Percentiles rank a stretch among this genome's conserved stretches.
phyloP scores from a whole-genome alignment of 306 rosid genomes.

The Fragaria iinumae region DNA sequence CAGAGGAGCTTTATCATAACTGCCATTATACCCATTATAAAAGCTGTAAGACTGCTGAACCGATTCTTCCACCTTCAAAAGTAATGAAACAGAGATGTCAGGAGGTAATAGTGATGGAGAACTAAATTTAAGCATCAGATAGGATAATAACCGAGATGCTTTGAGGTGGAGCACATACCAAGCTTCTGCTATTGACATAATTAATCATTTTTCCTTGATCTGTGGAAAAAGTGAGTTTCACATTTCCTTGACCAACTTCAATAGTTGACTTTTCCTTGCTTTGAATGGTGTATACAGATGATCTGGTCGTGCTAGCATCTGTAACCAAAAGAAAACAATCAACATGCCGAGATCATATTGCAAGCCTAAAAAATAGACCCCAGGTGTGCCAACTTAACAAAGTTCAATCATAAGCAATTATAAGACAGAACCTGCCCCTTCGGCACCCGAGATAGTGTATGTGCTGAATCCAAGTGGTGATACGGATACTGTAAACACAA shows the following conservation, averaged over 20 bases:
- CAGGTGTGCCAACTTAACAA: neutral
- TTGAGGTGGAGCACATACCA: conserved; percentile 32
- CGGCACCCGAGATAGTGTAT: conserved; percentile 38
- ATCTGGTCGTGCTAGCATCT: conserved; percentile 59
- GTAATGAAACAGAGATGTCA: conserved; percentile 2
- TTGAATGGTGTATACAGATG: conserved; percentile 37
- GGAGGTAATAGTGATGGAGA: neutral
- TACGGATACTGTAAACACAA: conserved; percentile 47
- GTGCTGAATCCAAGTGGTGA: conserved; percentile 60
- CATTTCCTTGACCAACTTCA: conserved; percentile 50
- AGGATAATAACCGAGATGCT: neutral
- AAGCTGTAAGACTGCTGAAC: conserved; percentile 46
- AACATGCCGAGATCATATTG: conserved; percentile 16
- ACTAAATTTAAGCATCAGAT: conserved; percentile 8
- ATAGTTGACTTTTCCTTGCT: conserved; percentile 32
- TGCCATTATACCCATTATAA: conserved; percentile 46
- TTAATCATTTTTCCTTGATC: conserved; percentile 34
- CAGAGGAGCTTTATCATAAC: conserved; percentile 40
- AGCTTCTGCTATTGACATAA: conserved; percentile 41
- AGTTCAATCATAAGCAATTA: neutral
- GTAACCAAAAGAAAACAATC: conserved; percentile 28
- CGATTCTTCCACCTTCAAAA: conserved; percentile 42
- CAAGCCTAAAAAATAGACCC: conserved; percentile 23
- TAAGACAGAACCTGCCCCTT: conserved; percentile 34
- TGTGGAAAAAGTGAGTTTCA: conserved; percentile 43